Base-by-base conservation (phyloP, 2,329 filamentous ascomycete species). In the Colletotrichum plurivorum region DNA sequence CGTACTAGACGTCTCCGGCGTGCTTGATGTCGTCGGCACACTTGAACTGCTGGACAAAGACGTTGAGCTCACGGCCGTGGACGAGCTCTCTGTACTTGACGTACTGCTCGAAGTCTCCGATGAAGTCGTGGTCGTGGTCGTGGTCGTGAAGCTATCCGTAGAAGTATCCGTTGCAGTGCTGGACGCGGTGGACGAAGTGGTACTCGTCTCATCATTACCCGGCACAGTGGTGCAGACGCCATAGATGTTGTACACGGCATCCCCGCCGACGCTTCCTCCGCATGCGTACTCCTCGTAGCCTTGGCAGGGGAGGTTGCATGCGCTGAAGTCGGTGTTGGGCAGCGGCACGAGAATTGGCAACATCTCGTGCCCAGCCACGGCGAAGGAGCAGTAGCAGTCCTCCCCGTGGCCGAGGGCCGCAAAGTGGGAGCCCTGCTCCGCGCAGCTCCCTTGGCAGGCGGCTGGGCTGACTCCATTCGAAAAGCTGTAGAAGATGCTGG, bases 341-440 rank as follows among this genome's bases (percentile, higher is more conserved):
- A n/a, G 16, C 9, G 56, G 56, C 13, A 25, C 43, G 25, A 59
- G 56, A 2, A 48, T 22, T 16, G 56, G 56, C 25, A 31, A 20
- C 56, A 46, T 48, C n/a, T 59, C 56, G 43, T 59, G 56, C 15
- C 56, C 56, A 4, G 56, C 45, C 10, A 43, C 36, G 43, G 15
- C 56, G 25, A 18, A 48, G 18, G 56, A 59, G 15, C 56, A 59
- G 25, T 49, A 59, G 25, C 56, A 59, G 10, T 59, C 56, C 22
- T 15, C 5, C 5, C 56, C 56, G 18, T 22, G 45, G 0, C 56
- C 56, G 16, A 59, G 31, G 4, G 56, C 56, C 5, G 45, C 56
- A 3, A 59, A 59, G 10, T 59, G 56, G 7, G 56, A 59, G 15
- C 27, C 56, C 9, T 13, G 18, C 4, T 5, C 2, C 2, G 56